A percentile compares a stretch with the other conserved stretches of the same genome.
These are phyloP conservation scores for Moricandia moricandioides DNA, from an alignment of 345 rosid genomes.

Conservation along the genomic window DNA sequence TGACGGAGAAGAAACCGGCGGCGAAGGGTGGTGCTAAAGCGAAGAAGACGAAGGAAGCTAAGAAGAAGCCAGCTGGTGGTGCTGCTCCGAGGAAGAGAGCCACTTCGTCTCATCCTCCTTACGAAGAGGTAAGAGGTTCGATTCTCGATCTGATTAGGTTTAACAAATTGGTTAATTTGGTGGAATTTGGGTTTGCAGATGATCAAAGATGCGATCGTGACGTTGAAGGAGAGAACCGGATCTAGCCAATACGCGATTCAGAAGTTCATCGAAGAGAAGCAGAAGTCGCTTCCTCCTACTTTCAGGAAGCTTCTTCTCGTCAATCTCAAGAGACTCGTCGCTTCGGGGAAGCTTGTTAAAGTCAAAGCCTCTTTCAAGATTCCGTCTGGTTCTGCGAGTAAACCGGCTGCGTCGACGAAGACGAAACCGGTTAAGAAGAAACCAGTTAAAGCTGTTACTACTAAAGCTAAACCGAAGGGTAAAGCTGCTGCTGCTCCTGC, in stretches of 20 bases:
- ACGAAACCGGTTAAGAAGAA: conserved; percentile 39
- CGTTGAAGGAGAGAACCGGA: conserved; percentile 79
- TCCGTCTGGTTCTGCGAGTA: conserved; percentile 32
- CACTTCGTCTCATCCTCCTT: conserved; percentile 58
- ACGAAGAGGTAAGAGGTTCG: conserved; percentile 50
- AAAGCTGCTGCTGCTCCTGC: conserved; percentile 19
- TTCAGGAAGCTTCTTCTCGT: conserved; percentile 64
- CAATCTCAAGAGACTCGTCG: conserved; percentile 66
- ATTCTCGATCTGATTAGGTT: background rate
- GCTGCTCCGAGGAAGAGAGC: conserved; percentile 44
- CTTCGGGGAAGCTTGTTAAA: conserved; percentile 62
- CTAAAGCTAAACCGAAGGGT: conserved; percentile 32
- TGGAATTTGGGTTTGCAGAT: conserved; percentile 41
- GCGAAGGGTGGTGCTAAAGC: background rate
- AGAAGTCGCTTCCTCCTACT: conserved; percentile 56
- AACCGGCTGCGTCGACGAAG: conserved; percentile 9
- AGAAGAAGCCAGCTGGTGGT: conserved; percentile 36
- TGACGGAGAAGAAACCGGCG: background rate
- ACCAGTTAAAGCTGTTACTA: conserved; percentile 8
- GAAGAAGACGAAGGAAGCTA: background rate
- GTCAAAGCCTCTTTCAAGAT: conserved; percentile 76
- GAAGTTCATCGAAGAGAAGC: conserved; percentile 76
- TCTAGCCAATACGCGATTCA: conserved; percentile 88
- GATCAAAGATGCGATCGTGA: conserved; percentile 66
- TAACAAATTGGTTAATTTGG: background rate